Percentiles rank a stretch among this genome's conserved stretches.
These are phyloP conservation scores for Populus hybrid DNA, from an alignment of 441 rosid species.

Conservation along the genomic window DNA sequence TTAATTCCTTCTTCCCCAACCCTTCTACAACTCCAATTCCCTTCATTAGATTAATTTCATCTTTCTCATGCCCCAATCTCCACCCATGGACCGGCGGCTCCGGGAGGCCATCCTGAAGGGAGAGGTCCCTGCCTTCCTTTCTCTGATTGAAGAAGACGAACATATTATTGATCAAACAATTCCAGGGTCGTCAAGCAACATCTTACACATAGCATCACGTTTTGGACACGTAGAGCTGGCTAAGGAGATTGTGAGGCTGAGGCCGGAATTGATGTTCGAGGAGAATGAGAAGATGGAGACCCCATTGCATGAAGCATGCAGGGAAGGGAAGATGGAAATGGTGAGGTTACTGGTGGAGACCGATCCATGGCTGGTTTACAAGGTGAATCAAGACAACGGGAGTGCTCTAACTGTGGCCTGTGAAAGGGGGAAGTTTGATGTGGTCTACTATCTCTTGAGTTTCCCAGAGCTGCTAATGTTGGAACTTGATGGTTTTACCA, in stretches of 20 bases:
- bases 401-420: slow-evolving; percentile 29
- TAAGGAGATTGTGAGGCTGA: slow-evolving; percentile 33
- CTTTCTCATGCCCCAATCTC: background rate
- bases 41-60: background rate
- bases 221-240: slow-evolving; percentile 37
- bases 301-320: slow-evolving; percentile 45
- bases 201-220: slow-evolving; percentile 36
- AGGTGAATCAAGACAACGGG: slow-evolving; percentile 20
- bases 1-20: background rate
- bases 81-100: slow-evolving; percentile 28
- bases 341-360: slow-evolving; percentile 27
- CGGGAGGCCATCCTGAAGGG: slow-evolving; percentile 27
- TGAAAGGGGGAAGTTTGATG: slow-evolving; percentile 27
- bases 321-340: slow-evolving; percentile 35
- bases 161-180: slow-evolving; percentile 9
- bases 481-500: slow-evolving; percentile 30
- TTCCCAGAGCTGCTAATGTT: slow-evolving; percentile 18
- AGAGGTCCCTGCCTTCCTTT: slow-evolving; percentile 16
- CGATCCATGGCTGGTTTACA: slow-evolving; percentile 25
- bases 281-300: slow-evolving; percentile 37
- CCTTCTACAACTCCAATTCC: too few relatives aligned
- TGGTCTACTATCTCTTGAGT: slow-evolving; percentile 23
- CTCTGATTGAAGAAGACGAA: slow-evolving; percentile 19
- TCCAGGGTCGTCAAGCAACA: slow-evolving; percentile 21
- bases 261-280: slow-evolving; percentile 33